These are phyloP conservation scores for Backusella macrospora DNA, from an alignment of 192 early-diverging fungal genomes.

Conservation along the genomic window DNA sequence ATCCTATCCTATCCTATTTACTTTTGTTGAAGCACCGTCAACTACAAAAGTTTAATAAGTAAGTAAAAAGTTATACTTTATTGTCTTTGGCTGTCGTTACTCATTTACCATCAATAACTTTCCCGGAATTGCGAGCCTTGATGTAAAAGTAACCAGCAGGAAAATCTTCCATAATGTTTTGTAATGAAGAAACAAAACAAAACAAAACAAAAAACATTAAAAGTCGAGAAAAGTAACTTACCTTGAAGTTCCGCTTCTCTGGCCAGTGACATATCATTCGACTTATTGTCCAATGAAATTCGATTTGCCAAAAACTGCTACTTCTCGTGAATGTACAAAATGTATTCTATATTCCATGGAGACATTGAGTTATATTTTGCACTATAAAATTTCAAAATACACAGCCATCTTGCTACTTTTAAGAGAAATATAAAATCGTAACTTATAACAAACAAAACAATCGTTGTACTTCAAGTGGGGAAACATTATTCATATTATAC, in stretches of 20 bases:
- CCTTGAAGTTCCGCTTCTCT: not conserved
- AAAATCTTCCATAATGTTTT: conserved; percentile 31
- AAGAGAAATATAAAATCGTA: no score
- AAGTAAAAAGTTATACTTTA: not conserved
- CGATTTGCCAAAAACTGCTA: not conserved
- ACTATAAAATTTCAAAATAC: no score
- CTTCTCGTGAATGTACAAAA: no score
- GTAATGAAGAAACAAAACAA: not conserved
- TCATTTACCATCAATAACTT: conserved; percentile 32
- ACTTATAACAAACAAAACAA: no score
- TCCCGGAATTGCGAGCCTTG: conserved; percentile 34
- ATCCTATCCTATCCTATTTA: not conserved
- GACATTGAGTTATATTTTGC: no score
- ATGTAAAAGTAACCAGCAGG: conserved; percentile 42
- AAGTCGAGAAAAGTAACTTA: not conserved
- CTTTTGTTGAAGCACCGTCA: conserved; percentile 35
- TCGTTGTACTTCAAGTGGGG: no score
- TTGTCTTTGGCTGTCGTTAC: not conserved
- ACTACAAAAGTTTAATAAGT: conserved; percentile 6
- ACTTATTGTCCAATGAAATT: not conserved
- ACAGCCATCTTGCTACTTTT: no score
- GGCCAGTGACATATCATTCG: not conserved
- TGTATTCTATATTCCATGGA: no score
- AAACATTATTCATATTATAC: no score
- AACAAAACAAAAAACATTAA: not conserved